phyloP scores from a whole-genome alignment of 2,329 filamentous ascomycete genomes.

The Lasiodiplodia gonubiensis region DNA sequence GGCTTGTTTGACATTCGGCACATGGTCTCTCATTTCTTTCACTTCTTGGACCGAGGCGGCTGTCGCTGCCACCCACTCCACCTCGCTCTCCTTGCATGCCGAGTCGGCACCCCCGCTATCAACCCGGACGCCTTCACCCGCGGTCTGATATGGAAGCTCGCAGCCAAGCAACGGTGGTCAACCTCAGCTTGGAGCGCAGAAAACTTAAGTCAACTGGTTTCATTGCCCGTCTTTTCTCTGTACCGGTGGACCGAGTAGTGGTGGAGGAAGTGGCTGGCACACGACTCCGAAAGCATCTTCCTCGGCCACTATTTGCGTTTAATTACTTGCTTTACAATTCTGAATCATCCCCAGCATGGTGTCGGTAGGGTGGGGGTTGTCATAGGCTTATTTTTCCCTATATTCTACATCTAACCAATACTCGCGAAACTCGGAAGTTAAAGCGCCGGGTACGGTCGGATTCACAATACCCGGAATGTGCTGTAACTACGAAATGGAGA shows the following conservation, averaged over 20 bases:
- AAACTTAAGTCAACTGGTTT: conserved; percentile 25
- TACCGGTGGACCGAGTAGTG: conserved; percentile 27
- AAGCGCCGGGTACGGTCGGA: conserved; percentile 14
- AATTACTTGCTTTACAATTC: conserved; percentile 19
- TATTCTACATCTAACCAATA: conserved; percentile 16
- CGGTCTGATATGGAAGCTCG: conserved; percentile 26
- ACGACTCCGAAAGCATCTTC: conserved; percentile 21
- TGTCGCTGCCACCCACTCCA: conserved; percentile 16
- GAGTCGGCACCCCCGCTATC: conserved; percentile 21
- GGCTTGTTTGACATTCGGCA: conserved; percentile 25
- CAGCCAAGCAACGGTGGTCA: conserved; percentile 5
- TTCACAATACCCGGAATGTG: conserved; percentile 22
- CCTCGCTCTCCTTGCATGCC: conserved; percentile 21
- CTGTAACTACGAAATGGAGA: conserved; percentile 28
- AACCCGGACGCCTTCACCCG: conserved; percentile 21
- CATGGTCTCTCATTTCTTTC: conserved; percentile 25
- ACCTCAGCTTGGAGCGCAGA: conserved; percentile 22
- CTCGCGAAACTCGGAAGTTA: conserved; percentile 23
- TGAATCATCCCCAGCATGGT: conserved; percentile 27
- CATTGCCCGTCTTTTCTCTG: conserved; percentile 9
- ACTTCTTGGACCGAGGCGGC: conserved; percentile 13
- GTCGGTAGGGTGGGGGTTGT: conserved; percentile 26
- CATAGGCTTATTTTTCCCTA: conserved; percentile 16
- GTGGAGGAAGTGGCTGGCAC: conserved; percentile 28
- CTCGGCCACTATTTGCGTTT: conserved; percentile 26